Evolutionary conservation across 441 rosid genomes (phyloP), one percentile per base, ranked within the genome.

Genomic region (Eruca vesicaria): DNA sequence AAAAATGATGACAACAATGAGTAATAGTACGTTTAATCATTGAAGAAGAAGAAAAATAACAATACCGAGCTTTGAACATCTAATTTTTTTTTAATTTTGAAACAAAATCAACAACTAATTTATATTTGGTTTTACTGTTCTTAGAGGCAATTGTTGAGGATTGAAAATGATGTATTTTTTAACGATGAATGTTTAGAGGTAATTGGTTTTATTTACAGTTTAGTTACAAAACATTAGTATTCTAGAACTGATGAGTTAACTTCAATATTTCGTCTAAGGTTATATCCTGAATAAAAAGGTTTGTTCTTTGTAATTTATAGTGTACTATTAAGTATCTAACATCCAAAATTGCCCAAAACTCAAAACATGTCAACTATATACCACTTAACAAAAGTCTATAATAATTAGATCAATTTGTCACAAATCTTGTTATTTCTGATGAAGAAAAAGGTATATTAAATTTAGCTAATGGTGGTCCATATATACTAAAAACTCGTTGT

Each of bases 1-100:
- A 72, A 43, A 71, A 57, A 77, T 77, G 28, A 77, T 77, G 64
- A 52, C 69, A n/a, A 66, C 59, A 77, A 72, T 71, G 73, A 77
- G 80, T 77, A 69, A 18, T 66, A 77, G 76, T 77, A 77, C 80
- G 35, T 29, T 77, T 72, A 71, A 77, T 77, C 80, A 77, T 77
- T 60, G 28, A 43, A 45, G 67, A 58, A 26, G 48, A 62, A 28
- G 63, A 59, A 26, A 66, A 50, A 23, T 45, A 59, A 6, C 9
- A 66, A 66, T 5, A 58, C 8, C 2, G 0, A 65, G 31, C 5
- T 48, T 65, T 77, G 45, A 14, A 35, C 43, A n/a, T n/a, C n/a
- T n/a, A n/a, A n/a, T n/a, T n/a, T n/a, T n/a, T n/a, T n/a, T n/a
- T n/a, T n/a, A n/a, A 9, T 55, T 11, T 21, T 11, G 5, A 6